Evolutionary conservation across 192 early-diverging fungal species (phyloP), one percentile per base, ranked within the genome.

Genomic region (Gorgonomyces haynaldii): DNA sequence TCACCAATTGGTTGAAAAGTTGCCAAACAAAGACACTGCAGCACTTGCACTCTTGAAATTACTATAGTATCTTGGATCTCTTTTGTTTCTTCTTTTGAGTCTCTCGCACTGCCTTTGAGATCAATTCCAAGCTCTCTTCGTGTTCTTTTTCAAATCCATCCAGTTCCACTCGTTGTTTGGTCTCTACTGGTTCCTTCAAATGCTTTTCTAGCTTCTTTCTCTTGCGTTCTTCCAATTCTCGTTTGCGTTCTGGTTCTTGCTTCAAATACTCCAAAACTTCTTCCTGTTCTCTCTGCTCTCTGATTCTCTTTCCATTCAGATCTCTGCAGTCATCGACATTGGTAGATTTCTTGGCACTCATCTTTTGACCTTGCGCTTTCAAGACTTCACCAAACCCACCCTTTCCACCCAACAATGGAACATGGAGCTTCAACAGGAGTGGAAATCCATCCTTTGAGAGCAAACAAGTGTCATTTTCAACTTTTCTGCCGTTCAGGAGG

Each of bases 381-480:
- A 99, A 65, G 71, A 87, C 88, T 51, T 80, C 83, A 12, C 96
- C 96, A 60, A 99, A 99, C 15, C 96, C 96, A 30, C 96, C 96
- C 47, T 94, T 94, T n/a, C 91, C 91, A 21, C 91, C 91, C 2
- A 60, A 48, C 13, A 89, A 37, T 0, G 72, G 62, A 34, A 81
- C 41, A 10, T 64, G 61, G 19, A 88, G 42, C 22, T 55, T 65
- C 32, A 84, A 41, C 2, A 57, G 19, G 29, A 45, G 26, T 35
- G 62, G 59, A 29, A 35, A 48, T 9, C 27, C 30, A 42, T 22
- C 10, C 48, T 30, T 29, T 15, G 20, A 26, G 44, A 74, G 37
- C 4, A 56, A 44, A 4, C 66, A 52, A 2, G 53, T 54, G 56
- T 72, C 66, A 24, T 2, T n/a, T 28, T 53, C 28, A 23, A 13